A percentile compares a stretch with the other conserved stretches of the same genome.
phyloP scores from a whole-genome alignment of 441 rosid species.

The Metrosideros polymorpha region DNA sequence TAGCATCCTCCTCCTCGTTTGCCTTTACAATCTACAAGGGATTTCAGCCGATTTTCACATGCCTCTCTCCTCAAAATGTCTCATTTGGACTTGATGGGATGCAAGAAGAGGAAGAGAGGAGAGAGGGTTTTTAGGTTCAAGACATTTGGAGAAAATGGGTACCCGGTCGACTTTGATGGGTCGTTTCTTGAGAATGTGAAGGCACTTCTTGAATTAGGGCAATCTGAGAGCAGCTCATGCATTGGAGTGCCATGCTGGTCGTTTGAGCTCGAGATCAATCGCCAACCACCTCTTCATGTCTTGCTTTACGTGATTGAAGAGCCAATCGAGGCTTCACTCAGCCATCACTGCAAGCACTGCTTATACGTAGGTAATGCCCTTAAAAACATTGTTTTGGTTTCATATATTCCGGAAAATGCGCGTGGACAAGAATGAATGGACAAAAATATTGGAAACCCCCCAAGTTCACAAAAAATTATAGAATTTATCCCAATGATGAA shows the following conservation, averaged over 20 bases:
- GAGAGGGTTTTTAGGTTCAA: conserved; percentile 65
- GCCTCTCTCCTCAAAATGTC: conserved; percentile 8
- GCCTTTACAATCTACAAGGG: background rate
- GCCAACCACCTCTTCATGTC: conserved; percentile 59
- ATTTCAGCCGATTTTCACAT: background rate
- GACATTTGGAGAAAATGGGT: conserved; percentile 60
- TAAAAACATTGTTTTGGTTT: background rate
- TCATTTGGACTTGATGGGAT: conserved; percentile 19
- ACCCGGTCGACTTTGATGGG: conserved; percentile 58
- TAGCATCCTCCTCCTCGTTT: conserved; percentile 1
- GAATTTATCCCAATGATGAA: background rate
- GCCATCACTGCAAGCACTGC: conserved; percentile 67
- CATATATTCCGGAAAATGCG: background rate
- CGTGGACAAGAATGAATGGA: background rate
- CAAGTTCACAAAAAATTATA: background rate
- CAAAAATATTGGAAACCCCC: background rate
- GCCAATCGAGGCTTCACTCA: conserved; percentile 33
- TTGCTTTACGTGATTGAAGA: conserved; percentile 69
- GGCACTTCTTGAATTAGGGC: conserved; percentile 57
- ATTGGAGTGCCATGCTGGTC: conserved; percentile 58
- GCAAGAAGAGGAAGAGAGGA: conserved; percentile 70
- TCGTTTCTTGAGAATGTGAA: conserved; percentile 56
- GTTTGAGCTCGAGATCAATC: conserved; percentile 73
- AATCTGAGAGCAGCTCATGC: conserved; percentile 25
- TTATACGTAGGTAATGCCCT: conserved; percentile 56